Percentiles rank a stretch among this genome's conserved stretches.
Conservation (phyloP, 1,284 basidiomycete genomes). For the Apiotrichum laibachii region DNA sequence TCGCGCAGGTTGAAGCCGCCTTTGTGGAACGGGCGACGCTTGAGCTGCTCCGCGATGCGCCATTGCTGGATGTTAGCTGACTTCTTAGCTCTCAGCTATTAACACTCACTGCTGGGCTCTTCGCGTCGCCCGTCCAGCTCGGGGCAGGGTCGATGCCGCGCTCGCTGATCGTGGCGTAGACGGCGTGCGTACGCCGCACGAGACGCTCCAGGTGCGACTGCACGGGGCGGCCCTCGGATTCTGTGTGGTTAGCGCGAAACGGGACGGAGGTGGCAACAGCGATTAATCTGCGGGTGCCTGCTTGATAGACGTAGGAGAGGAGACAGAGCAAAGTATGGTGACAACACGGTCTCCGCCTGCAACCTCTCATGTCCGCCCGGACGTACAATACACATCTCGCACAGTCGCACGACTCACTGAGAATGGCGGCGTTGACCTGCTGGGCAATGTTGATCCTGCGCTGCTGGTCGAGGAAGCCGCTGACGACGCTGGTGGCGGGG, state of each 20-base stretch:
- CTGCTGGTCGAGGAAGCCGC: constrained; percentile 45
- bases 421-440: constrained; percentile 48
- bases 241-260: constrained; percentile 12
- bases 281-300: too few relatives aligned
- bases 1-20: constrained; percentile 23
- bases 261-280: neutral
- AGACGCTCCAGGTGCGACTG: constrained; percentile 34
- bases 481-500: constrained; percentile 45
- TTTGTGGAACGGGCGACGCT: constrained; percentile 19
- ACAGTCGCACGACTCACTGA: constrained; percentile 34
- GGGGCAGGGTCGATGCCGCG: constrained; percentile 34
- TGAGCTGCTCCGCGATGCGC: constrained; percentile 24
- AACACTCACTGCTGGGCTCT: constrained; percentile 10
- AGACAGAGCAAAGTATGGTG: too few relatives aligned
- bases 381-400: neutral
- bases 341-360: too few relatives aligned
- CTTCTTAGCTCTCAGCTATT: neutral
- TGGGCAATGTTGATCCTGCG: constrained; percentile 46
- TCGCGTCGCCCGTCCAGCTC: constrained; percentile 31
- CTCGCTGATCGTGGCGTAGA: constrained; percentile 32
- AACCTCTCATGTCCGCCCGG: too few relatives aligned
- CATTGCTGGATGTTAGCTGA: constrained; percentile 8
- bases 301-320: too few relatives aligned
- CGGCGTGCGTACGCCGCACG: constrained; percentile 29
- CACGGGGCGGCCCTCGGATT: constrained; percentile 27